Base-by-base conservation (phyloP, 257 asterid species). In the Plantago ovata region DNA sequence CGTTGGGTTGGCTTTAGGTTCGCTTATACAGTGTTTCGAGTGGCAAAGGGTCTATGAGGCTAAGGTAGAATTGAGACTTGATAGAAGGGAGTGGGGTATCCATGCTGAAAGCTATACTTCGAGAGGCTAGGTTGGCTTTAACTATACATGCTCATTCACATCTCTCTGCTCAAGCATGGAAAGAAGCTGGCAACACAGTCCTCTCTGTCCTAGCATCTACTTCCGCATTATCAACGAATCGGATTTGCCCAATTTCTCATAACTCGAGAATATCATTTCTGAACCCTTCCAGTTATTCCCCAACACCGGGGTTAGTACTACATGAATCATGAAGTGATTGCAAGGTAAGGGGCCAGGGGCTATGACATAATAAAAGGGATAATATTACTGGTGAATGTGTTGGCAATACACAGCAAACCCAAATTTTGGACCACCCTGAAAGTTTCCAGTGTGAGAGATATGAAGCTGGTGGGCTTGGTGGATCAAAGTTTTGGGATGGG, bases 61-160 rank as follows among this genome's bases (percentile, higher is more conserved):
- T 13, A 56, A 61, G 28, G 55, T 74, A 36, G 80, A 74, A n/a
- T n/a, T n/a, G n/a, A n/a, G n/a, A n/a, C 58, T 28, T 78, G 15
- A 49, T 22, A 10, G 84, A 78, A 64, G 78, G 78, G 16, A 38
- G 39, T 21, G 80, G 83, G 51, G 21, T 70, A 8, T 67, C 70
- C 11, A 78, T 78, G 84, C 78, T 80, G 7, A 78, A 78, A 45
- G 52, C 58, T 58, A 55, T 47, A 56, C 84, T 80, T 9, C 18
- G 74, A 7, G 72, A 56, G 69, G 84, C 70, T 33, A 36, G 44
- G 68, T 71, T n/a, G n/a, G n/a, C n/a, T n/a, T n/a, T n/a, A n/a
- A n/a, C n/a, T n/a, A n/a, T n/a, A n/a, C n/a, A n/a, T n/a, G n/a
- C n/a, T n/a, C n/a, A n/a, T n/a, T n/a, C n/a, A n/a, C n/a, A n/a